Evolutionary conservation across 2,329 filamentous ascomycete genomes (phyloP), one percentile per base, ranked within the genome.

Genomic region (Cryphonectria naterciae): DNA sequence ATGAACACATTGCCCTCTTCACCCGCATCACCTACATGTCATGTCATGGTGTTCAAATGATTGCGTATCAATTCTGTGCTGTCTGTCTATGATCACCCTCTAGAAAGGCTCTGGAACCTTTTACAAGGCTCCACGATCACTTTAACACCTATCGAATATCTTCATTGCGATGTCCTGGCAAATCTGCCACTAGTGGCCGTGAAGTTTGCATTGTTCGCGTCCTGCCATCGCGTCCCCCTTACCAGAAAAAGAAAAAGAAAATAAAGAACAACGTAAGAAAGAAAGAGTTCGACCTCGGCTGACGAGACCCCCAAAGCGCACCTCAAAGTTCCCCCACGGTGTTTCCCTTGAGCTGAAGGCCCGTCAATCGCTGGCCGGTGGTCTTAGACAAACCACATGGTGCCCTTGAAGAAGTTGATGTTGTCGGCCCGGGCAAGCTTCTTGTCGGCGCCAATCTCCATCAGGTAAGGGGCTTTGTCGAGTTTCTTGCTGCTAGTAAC

Each of bases 381-480:
- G 22, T 13, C 32, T 75, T 76, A 85, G 75, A 84, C 80, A 72
- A 77, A 85, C 83, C 83, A 85, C 83, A 85, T 84, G 11, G 81
- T 81, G 43, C 74, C 77, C 37, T 78, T 79, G 64, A 83, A 80
- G 66, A 77, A 77, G 0, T 73, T 49, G 15, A 76, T 68, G 32
- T 75, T 74, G 2, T 73, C 70, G 0, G 46, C 28, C 6, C 73
- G 68, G 0, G 73, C 74, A 0, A 58, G 22, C 10, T 28, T 56
- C 6, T 77, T 75, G 0, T 41, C 1, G 28, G 72, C 70, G 0
- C 74, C 75, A 73, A 82, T 79, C 0, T 75, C 72, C 15, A 82
- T 39, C 10, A 84, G 75, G 0, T 76, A 76, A 1, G 73, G 70
- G 0, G 78, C 73, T 35, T 77, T 73, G 0, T 71, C 74, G 6